Base-by-base conservation (phyloP, 805 yeast genomes). In the Scheffersomyces stipitis region DNA sequence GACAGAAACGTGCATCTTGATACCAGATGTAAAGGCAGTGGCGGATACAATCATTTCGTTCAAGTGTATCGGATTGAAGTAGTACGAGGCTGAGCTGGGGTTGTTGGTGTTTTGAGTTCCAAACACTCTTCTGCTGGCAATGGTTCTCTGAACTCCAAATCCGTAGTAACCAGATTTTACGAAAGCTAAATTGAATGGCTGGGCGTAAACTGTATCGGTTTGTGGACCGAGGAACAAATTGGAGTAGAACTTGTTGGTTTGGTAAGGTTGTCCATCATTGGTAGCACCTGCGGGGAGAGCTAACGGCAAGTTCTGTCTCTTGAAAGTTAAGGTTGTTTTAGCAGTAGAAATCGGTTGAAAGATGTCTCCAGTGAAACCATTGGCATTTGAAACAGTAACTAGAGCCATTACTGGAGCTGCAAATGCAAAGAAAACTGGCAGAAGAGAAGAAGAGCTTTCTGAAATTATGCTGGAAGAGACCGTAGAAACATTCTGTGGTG, bases 161-260 rank as follows among this genome's bases (percentile, higher is more conserved):
- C 49, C 52, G 18, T 32, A 31, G 15, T 33, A 27, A 5, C 10
- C 22, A 3, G 29, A 10, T 3, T 28, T 31, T 16, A 27, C 46
- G 45, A 41, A 37, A 30, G 33, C 42, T 14, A 48, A 34, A 3
- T 35, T 32, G 34, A 14, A 20, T 44, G 52, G 52, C 17, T 36
- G 42, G 3, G 43, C 32, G 24, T 24, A 46, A 1, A 36, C 44
- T 5, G 44, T 30, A 5, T 32, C 20, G 3, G 13, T 28, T 26
- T 44, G 49, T 14, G 14, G 18, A 3, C 37, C 44, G 23, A 44
- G 23, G 15, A 48, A 32, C 35, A 48, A 35, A 26, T 48, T 48
- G 4, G 42, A 29, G 38, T 48, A 48, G 31, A 48, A 46, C 32
- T 38, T 44, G 34, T 48, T 48, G 14, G 52, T 48, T 23, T 44